phyloP scores from a whole-genome alignment of 2,329 filamentous ascomycete genomes.

The Paracoccidioides brasiliensis region DNA sequence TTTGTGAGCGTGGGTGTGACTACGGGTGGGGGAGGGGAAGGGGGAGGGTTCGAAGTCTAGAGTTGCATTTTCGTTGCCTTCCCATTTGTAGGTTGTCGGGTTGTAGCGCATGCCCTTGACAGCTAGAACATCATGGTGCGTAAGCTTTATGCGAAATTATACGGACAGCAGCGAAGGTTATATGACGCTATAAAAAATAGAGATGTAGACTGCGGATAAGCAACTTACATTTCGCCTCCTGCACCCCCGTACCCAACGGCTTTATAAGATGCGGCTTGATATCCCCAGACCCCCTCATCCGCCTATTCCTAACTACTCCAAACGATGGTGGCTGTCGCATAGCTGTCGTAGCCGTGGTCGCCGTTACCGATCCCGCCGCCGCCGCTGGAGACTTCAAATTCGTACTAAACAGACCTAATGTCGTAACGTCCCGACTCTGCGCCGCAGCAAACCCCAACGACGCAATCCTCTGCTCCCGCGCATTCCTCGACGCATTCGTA shows the following conservation, averaged over 20 bases:
- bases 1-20: too few species aligned
- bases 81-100: constrained; percentile 73
- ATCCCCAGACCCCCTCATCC: constrained; percentile 22
- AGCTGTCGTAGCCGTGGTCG: too few species aligned
- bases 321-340: constrained; percentile 34
- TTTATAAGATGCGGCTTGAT: constrained; percentile 78
- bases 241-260: constrained; percentile 58
- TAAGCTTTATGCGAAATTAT: too few species aligned
- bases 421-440: constrained; percentile 29
- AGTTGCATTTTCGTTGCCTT: constrained; percentile 84
- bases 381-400: constrained; percentile 48
- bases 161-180: constrained; percentile 5
- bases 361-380: constrained; percentile 13
- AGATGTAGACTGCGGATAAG: neutral
- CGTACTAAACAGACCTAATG: constrained; percentile 40
- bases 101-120: constrained; percentile 97
- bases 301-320: constrained; percentile 35
- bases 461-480: constrained; percentile 47
- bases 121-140: constrained; percentile 35
- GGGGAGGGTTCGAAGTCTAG: constrained; percentile 58
- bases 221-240: constrained; percentile 65
- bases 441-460: constrained; percentile 21
- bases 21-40: constrained; percentile 1
- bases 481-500: constrained; percentile 52
- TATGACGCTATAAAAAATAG: neutral